Evolutionary conservation across 371 early-diverging fungal genomes (phyloP).

Genomic region (Mortierella sp.): DNA sequence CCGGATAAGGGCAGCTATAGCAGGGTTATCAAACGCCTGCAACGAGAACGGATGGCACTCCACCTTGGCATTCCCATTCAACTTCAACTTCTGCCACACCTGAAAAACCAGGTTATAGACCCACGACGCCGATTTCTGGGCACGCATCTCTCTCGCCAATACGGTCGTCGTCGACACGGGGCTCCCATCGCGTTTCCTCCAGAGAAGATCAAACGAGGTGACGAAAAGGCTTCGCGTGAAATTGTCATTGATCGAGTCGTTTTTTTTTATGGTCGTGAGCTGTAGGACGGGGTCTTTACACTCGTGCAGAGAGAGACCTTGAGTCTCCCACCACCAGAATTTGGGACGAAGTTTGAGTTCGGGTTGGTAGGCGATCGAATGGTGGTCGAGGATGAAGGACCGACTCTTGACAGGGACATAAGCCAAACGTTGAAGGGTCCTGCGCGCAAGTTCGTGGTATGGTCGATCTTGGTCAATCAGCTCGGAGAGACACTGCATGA

Average conservation of each 20-base stretch:
- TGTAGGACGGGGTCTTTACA: slow-evolving; percentile 28
- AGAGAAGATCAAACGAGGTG: slow-evolving; percentile 23
- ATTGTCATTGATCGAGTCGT: slow-evolving; percentile 21
- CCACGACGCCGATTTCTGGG: slow-evolving; percentile 4
- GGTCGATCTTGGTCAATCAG: slow-evolving; percentile 9
- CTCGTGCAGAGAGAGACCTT: slow-evolving; percentile 5
- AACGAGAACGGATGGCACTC: slow-evolving; percentile 3
- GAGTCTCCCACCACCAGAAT: slow-evolving; percentile 1
- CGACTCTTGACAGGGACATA: slow-evolving; percentile 19
- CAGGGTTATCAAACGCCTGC: slow-evolving; percentile 31
- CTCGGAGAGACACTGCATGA: slow-evolving; percentile 14
- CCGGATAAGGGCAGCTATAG: slow-evolving; percentile 26
- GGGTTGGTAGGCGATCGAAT: slow-evolving; percentile 30
- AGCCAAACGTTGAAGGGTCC: slow-evolving; percentile 3
- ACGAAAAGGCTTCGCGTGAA: slow-evolving; percentile 19
- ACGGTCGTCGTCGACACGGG: not conserved
- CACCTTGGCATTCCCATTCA: not conserved
- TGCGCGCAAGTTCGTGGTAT: slow-evolving; percentile 12
- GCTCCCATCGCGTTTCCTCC: slow-evolving; percentile 7
- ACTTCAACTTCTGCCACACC: slow-evolving; percentile 7
- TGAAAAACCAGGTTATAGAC: not conserved
- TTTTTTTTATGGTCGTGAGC: not conserved
- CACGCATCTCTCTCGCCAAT: slow-evolving; percentile 4
- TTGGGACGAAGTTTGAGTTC: not conserved
- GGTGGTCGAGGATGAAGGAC: slow-evolving; percentile 25